Evolutionary conservation across 2,329 filamentous ascomycete genomes (phyloP).

Genomic region (Talaromyces sp.): DNA sequence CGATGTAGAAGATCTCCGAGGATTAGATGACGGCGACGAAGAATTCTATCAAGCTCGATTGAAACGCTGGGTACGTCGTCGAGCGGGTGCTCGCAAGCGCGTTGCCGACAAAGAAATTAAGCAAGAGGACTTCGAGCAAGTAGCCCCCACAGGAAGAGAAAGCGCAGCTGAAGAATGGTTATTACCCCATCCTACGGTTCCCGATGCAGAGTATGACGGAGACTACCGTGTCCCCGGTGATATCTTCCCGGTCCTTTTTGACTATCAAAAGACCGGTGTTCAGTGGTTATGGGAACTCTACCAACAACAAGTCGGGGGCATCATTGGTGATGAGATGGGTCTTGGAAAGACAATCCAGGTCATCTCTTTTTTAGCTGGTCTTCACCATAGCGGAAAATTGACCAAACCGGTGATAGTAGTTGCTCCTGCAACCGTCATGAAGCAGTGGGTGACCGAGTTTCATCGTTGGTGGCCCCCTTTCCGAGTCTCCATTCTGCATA

Average conservation of each 20-base stretch:
- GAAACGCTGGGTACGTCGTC: slow-evolving; percentile 66
- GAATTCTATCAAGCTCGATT: slow-evolving; percentile 71
- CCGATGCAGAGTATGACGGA: slow-evolving; percentile 71
- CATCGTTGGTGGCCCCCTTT: slow-evolving; percentile 99
- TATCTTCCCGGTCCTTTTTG: slow-evolving; percentile 86
- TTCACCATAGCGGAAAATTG: slow-evolving; percentile 87
- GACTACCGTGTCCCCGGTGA: slow-evolving; percentile 82
- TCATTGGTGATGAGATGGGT: slow-evolving; percentile 97
- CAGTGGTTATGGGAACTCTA: slow-evolving; percentile 95
- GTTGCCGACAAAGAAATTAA: slow-evolving; percentile 32
- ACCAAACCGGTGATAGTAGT: slow-evolving; percentile 85
- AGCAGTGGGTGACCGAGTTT: slow-evolving; percentile 98
- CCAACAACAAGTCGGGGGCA: slow-evolving; percentile 83
- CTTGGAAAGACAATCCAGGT: slow-evolving; percentile 88
- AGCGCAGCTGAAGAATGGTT: slow-evolving; percentile 63
- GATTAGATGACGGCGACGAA: slow-evolving; percentile 86
- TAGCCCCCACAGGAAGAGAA: slow-evolving; percentile 42
- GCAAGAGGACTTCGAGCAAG: slow-evolving; percentile 22
- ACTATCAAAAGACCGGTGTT: slow-evolving; percentile 95
- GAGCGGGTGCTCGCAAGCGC: slow-evolving; percentile 57
- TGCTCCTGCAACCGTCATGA: slow-evolving; percentile 88
- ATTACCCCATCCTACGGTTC: slow-evolving; percentile 76
- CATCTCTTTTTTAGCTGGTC: slow-evolving; percentile 77
- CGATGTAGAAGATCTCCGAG: slow-evolving; percentile 54
- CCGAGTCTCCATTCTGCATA: slow-evolving; percentile 89